Percentiles rank a stretch among this genome's conserved stretches.
Conservation (phyloP, 768 basidiomycete species). For the Trametes coccinea region DNA sequence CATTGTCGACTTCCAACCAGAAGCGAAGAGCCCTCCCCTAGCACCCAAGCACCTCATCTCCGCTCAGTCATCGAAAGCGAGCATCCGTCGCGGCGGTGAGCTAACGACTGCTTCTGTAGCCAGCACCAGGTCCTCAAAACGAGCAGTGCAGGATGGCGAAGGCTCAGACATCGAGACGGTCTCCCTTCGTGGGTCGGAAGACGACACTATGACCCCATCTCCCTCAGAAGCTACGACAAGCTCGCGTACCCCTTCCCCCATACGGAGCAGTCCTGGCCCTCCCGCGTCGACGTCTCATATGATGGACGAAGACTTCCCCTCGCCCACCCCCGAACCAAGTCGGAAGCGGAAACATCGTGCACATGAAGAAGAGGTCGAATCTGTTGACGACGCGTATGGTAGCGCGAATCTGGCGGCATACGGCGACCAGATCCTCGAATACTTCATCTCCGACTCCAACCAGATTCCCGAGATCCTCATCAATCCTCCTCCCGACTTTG, state of each 20-base stretch:
- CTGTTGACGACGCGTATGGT: slow-evolving; percentile 45
- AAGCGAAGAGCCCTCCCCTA: slow-evolving; percentile 86
- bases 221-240: slow-evolving; percentile 83
- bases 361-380: slow-evolving; percentile 44
- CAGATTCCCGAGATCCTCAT: slow-evolving; percentile 88
- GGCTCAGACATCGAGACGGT: slow-evolving; percentile 63
- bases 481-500: slow-evolving; percentile 85
- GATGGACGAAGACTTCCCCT: slow-evolving; percentile 39
- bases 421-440: slow-evolving; percentile 95
- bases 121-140: slow-evolving; percentile 63
- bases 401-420: slow-evolving; percentile 62
- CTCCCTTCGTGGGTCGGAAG: slow-evolving; percentile 77
- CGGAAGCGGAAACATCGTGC: slow-evolving; percentile 52
- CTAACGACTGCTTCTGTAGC: slow-evolving; percentile 32
- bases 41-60: slow-evolving; percentile 96
- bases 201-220: slow-evolving; percentile 88
- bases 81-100: slow-evolving; percentile 29
- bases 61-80: slow-evolving; percentile 50
- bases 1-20: slow-evolving; percentile 92
- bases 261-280: slow-evolving; percentile 57
- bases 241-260: slow-evolving; percentile 93
- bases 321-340: slow-evolving; percentile 37
- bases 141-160: slow-evolving; percentile 49
- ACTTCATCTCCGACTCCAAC: slow-evolving; percentile 96
- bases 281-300: slow-evolving; percentile 44